Percentiles rank a stretch among this genome's conserved stretches.
phyloP scores from a whole-genome alignment of 176 grass and related monocot species.

The Avena sativa region DNA sequence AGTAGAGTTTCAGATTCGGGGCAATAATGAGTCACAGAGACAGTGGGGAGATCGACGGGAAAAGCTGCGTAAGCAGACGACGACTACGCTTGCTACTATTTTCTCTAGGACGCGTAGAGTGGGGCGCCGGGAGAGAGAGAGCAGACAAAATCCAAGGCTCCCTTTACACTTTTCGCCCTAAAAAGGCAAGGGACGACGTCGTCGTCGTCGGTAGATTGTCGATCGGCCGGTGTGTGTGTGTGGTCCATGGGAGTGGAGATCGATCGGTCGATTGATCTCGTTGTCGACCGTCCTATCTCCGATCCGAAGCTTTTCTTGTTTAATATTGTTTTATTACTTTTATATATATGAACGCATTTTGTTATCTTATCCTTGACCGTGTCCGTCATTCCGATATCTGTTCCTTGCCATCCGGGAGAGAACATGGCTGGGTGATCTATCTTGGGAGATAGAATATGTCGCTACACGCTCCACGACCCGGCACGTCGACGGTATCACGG shows the following conservation, averaged over 20 bases:
- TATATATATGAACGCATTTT: background rate
- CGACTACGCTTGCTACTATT: background rate
- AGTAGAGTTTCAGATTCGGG: background rate
- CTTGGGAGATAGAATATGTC: slow-evolving; percentile 24
- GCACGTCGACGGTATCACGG: background rate
- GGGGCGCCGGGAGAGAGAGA: background rate
- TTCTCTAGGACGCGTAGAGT: background rate
- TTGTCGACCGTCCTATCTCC: background rate
- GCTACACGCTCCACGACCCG: slow-evolving; percentile 26
- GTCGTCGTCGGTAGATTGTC: background rate
- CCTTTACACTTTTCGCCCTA: background rate
- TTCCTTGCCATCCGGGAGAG: slow-evolving; percentile 46
- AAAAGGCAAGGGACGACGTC: background rate
- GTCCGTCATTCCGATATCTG: slow-evolving; percentile 42
- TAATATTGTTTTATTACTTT: too few species aligned
- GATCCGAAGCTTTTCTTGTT: background rate
- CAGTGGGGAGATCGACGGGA: background rate
- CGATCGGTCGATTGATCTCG: background rate
- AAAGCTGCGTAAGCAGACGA: background rate
- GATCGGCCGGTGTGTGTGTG: background rate
- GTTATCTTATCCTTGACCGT: slow-evolving; percentile 48
- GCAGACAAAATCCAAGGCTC: slow-evolving; percentile 11
- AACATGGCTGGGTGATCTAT: slow-evolving; percentile 17
- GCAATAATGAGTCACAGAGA: background rate
- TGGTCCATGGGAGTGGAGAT: background rate